Evolutionary conservation across 2,329 filamentous ascomycete species (phyloP).

Genomic region (Aquanectria penicillioides): DNA sequence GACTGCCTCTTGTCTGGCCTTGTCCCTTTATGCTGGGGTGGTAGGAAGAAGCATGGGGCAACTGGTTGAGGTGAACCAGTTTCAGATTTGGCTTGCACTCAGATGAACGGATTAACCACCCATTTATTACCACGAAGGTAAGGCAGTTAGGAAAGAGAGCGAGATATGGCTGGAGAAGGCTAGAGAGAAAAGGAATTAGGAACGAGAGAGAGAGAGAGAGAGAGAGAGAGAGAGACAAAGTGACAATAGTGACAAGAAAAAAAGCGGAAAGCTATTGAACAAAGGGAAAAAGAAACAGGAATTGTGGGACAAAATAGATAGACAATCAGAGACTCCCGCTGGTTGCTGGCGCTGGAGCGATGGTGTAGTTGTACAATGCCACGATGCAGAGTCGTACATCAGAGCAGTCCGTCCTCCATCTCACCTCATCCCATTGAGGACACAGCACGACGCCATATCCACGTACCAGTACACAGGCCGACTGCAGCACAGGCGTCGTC

Average conservation of each 20-base stretch:
- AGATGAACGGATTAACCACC: neutral
- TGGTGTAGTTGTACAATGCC: slow-evolving; percentile 16
- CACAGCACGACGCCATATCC: no score
- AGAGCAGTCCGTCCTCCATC: no score
- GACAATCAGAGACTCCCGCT: no score
- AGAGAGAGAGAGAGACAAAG: neutral
- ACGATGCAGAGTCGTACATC: slow-evolving; percentile 11
- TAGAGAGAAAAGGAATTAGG: neutral
- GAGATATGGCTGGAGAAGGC: neutral
- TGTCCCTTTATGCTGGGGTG: neutral
- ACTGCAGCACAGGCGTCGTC: no score
- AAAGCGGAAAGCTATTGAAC: no score
- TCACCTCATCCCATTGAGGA: no score
- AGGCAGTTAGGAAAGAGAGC: neutral
- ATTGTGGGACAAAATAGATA: no score
- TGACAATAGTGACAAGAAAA: neutral
- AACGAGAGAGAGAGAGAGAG: neutral
- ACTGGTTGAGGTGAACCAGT: slow-evolving; percentile 18
- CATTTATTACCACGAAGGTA: neutral
- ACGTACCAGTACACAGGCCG: slow-evolving; percentile 2
- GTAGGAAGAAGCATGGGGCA: no score
- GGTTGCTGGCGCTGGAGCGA: neutral
- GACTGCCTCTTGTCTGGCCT: neutral
- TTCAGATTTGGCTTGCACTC: slow-evolving; percentile 16
- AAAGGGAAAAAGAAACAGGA: no score